These are phyloP conservation scores for Arthroderma sp. DNA, from an alignment of 2,329 filamentous ascomycete genomes.

Conservation along the genomic window DNA sequence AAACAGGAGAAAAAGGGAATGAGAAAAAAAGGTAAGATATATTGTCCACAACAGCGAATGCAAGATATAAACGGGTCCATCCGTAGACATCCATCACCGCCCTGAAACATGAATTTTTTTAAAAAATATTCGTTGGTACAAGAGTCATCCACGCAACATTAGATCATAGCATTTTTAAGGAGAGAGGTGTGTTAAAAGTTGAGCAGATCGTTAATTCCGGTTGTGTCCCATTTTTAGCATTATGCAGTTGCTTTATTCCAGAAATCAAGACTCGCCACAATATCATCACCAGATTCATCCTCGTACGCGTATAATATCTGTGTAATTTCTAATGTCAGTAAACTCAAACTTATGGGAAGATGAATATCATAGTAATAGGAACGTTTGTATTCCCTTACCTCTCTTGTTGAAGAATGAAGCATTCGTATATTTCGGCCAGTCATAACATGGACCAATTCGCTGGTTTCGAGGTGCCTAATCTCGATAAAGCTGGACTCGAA, in stretches of 20 bases:
- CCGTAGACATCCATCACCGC: too few species aligned
- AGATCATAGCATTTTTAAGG: too few species aligned
- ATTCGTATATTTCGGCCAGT: conserved; percentile 94
- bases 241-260: conserved; percentile 50
- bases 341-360: background rate
- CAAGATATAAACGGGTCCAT: too few species aligned
- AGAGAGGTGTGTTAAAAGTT: too few species aligned
- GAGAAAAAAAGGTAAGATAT: too few species aligned
- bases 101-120: too few species aligned
- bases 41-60: too few species aligned
- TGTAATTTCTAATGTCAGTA: conserved; percentile 14
- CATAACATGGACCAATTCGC: conserved; percentile 82
- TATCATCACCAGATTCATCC: conserved; percentile 84
- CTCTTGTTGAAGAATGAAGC: conserved; percentile 91
- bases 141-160: too few species aligned
- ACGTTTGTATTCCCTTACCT: conserved; percentile 47
- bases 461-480: conserved; percentile 86
- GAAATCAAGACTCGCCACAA: conserved; percentile 91
- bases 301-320: conserved; percentile 97
- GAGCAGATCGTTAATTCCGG: too few species aligned
- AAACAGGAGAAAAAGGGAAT: too few species aligned
- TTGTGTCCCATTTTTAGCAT: too few species aligned
- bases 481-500: conserved; percentile 98
- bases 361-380: background rate
- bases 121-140: too few species aligned